Base-by-base conservation (phyloP, 306 rosid genomes). In the Hylodesmum podocarpum region DNA sequence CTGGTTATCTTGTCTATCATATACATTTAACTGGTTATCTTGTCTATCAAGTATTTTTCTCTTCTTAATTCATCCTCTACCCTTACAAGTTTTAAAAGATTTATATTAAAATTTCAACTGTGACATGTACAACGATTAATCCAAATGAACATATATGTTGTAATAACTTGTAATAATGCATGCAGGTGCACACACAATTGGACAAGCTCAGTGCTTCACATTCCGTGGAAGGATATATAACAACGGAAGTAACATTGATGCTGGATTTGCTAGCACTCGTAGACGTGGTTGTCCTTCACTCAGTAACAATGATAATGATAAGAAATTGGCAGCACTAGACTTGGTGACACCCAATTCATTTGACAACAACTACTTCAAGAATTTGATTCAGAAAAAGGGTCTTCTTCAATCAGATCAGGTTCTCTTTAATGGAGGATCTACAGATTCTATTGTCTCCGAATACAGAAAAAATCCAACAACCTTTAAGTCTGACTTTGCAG, bases 281-380 rank as follows among this genome's bases (percentile, higher is more conserved):
- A 70, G n/a, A 57, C 82, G 89, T 3, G 50, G 69, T 22, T 86
- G 93, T 55, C 93, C 89, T 5, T 51, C 77, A 0, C 3, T 8
- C 1, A 63, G 7, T 6, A 70, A 24, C 6, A 4, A 7, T 0
- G 10, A 12, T 1, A 83, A 88, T 10, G 8, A 84, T 46, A 6
- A 61, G 27, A 89, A 78, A 24, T 68, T 84, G 78, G 86, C 93
- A 13, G 43, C 90, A 27, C 40, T 89, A 0, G 93, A 89, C 9
- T 80, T 89, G 83, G 90, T 89, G 5, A 86, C 93, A 9, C 90
- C 89, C 0, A 88, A 86, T 62, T 85, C 87, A 1, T 86, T 89
- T 57, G 91, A 89, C 80, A 80, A 85, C 72, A 87, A 86, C 18
- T 89, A 86, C 34, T 89, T 67, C 69, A 87, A 86, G 61, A 87